Conservation (phyloP, 768 basidiomycete species). For the Trichaptum fuscoviolaceum region DNA sequence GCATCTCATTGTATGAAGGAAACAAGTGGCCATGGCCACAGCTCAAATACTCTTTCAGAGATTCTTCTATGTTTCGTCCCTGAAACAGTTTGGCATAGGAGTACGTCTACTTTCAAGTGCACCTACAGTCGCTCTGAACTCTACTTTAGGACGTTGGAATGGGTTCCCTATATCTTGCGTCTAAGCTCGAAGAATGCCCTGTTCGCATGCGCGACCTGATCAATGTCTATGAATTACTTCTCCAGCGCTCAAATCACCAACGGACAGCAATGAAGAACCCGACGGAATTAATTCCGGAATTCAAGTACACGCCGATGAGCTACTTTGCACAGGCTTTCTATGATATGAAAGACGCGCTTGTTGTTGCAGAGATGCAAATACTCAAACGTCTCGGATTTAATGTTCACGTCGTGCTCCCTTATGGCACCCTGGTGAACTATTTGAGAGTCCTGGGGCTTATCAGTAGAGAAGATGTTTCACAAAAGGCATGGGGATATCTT, state of each 20-base stretch:
- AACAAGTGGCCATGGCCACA: slow-evolving; percentile 95
- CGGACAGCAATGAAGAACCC: slow-evolving; percentile 25
- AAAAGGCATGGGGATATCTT: slow-evolving; percentile 87
- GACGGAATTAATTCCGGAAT: slow-evolving; percentile 25
- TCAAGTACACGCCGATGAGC: slow-evolving; percentile 80
- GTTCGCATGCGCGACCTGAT: slow-evolving; percentile 90
- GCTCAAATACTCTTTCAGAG: slow-evolving; percentile 95
- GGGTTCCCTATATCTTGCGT: slow-evolving; percentile 84
- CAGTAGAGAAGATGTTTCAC: slow-evolving; percentile 60
- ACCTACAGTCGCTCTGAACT: background rate
- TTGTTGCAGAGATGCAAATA: slow-evolving; percentile 96
- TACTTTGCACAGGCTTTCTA: slow-evolving; percentile 89
- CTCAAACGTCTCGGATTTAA: slow-evolving; percentile 95
- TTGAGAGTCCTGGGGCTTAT: slow-evolving; percentile 85
- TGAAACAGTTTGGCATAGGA: slow-evolving; percentile 92
- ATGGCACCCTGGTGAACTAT: slow-evolving; percentile 93
- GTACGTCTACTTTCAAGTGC: slow-evolving; percentile 43
- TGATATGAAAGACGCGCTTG: slow-evolving; percentile 89
- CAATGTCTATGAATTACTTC: slow-evolving; percentile 87
- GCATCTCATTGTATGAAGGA: slow-evolving; percentile 38
- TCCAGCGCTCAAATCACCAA: slow-evolving; percentile 64
- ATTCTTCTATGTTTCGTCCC: slow-evolving; percentile 93
- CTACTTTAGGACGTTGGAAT: slow-evolving; percentile 70
- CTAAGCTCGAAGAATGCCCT: slow-evolving; percentile 90
- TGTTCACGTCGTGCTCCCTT: slow-evolving; percentile 88